Percentiles rank a stretch among this genome's conserved stretches.
Evolutionary conservation across 2,329 filamentous ascomycete genomes (phyloP).

Genomic region (Cladosporium sp.): DNA sequence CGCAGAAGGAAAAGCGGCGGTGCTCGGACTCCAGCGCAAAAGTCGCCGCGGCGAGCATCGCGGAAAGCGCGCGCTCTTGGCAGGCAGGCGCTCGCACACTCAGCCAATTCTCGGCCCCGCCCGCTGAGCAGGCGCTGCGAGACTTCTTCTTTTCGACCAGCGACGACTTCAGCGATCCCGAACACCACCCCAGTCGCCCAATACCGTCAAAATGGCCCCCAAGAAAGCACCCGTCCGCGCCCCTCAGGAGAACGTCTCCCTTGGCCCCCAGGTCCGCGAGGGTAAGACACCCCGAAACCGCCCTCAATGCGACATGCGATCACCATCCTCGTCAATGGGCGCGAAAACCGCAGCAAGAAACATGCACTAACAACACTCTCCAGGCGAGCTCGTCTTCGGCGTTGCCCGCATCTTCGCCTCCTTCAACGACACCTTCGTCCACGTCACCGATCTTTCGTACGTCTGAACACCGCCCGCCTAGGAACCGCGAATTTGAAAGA

Average conservation of each 20-base stretch:
- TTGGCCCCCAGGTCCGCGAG: slow-evolving; percentile 95
- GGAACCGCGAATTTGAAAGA: slow-evolving; percentile 6
- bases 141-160: slow-evolving; percentile 10
- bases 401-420: slow-evolving; percentile 97
- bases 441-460: slow-evolving; percentile 90
- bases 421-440: slow-evolving; percentile 64
- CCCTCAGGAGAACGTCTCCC: slow-evolving; percentile 93
- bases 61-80: neutral
- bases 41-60: neutral
- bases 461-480: slow-evolving; percentile 21
- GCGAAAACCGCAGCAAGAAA: slow-evolving; percentile 13
- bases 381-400: slow-evolving; percentile 95
- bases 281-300: slow-evolving; percentile 49
- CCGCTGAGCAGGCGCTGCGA: neutral
- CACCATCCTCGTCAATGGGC: neutral
- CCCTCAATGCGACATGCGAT: slow-evolving; percentile 31
- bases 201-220: slow-evolving; percentile 67
- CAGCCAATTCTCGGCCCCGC: slow-evolving; percentile 8
- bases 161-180: slow-evolving; percentile 7
- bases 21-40: slow-evolving; percentile 6
- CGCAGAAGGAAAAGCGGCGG: slow-evolving; percentile 2
- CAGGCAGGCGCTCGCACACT: slow-evolving; percentile 1
- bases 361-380: slow-evolving; percentile 25
- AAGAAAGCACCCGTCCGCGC: slow-evolving; percentile 81
- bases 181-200: slow-evolving; percentile 9